A percentile compares a stretch with the other conserved stretches of the same genome.
These are phyloP conservation scores for Phyllosticta paracitricarpa DNA, from an alignment of 2,329 filamentous ascomycete species.

Conservation along the genomic window DNA sequence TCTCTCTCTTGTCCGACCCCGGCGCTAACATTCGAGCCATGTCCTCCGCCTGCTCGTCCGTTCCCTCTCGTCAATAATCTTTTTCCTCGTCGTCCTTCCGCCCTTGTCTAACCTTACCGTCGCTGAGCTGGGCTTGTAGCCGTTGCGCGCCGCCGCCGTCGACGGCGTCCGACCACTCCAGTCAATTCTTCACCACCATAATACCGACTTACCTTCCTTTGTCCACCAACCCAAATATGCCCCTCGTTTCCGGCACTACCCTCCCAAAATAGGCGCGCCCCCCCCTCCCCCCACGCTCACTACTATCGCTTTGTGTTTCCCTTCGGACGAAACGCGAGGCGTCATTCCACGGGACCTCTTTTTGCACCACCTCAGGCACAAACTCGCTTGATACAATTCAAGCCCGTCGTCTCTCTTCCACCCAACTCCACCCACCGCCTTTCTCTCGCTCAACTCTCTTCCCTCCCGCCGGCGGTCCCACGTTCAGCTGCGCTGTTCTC, in stretches of 20 bases:
- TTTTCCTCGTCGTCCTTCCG: not conserved
- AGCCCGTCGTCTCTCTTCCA: not conserved
- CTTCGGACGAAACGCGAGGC: not conserved
- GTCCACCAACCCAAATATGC: not conserved
- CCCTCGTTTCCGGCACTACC: constrained; percentile 3
- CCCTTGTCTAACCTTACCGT: not conserved
- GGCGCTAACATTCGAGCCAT: not conserved
- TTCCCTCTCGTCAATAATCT: not conserved
- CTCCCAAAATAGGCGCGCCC: constrained; percentile 1
- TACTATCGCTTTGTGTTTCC: not conserved
- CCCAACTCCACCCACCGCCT: not conserved
- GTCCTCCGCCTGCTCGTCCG: not conserved
- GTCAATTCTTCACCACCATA: not conserved
- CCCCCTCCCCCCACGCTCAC: not conserved
- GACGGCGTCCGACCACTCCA: not conserved
- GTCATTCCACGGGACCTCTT: not conserved
- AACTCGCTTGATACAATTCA: constrained; percentile 1
- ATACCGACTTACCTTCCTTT: not conserved
- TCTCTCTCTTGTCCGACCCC: not conserved
- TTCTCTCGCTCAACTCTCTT: not conserved
- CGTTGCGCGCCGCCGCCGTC: not conserved
- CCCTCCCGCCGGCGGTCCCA: constrained; percentile 3
- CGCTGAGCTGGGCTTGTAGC: not conserved
- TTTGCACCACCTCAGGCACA: not conserved
- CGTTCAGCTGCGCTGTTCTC: constrained; percentile 5